phyloP scores from a whole-genome alignment of 1,139 yeast species.

The Meyerozyma carpophila region DNA sequence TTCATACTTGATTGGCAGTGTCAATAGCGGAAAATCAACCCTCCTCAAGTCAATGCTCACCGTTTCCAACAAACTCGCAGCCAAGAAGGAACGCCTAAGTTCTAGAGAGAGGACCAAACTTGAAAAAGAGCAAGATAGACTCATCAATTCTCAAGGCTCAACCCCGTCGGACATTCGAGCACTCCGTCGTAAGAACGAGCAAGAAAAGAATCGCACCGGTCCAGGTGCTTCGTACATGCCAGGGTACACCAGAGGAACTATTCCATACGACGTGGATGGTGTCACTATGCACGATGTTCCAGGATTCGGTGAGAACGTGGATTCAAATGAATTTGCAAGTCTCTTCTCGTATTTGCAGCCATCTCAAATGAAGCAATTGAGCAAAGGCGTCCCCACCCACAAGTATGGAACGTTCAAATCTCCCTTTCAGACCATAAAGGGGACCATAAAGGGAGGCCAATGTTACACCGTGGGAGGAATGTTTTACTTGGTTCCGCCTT shows the following conservation, averaged over 20 bases:
- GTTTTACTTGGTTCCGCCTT: conserved; percentile 40
- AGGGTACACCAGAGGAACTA: conserved; percentile 48
- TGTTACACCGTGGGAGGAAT: conserved; percentile 58
- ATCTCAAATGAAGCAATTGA: conserved; percentile 25
- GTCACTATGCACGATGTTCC: conserved; percentile 50
- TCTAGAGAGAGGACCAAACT: conserved; percentile 9
- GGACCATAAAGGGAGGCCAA: conserved; percentile 40
- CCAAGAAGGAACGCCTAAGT: conserved; percentile 4
- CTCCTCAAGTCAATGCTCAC: conserved; percentile 48
- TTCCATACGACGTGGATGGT: conserved; percentile 26
- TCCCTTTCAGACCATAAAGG: conserved; percentile 34
- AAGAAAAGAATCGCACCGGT: conserved; percentile 23
- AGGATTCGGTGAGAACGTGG: conserved; percentile 32
- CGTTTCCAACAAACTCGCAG: background rate
- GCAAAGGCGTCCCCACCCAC: conserved; percentile 32
- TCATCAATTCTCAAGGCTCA: conserved; percentile 6
- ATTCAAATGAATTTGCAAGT: conserved; percentile 14
- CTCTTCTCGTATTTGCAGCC: conserved; percentile 24
- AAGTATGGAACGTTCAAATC: conserved; percentile 31
- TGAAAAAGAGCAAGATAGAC: conserved; percentile 15
- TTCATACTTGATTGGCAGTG: conserved; percentile 61
- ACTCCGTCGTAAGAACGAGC: conserved; percentile 6
- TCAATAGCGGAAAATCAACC: conserved; percentile 75
- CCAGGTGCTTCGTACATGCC: conserved; percentile 51
- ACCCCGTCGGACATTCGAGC: background rate